phyloP scores from a whole-genome alignment of 2,329 filamentous ascomycete genomes.

The Ilyonectria mors-panacis region DNA sequence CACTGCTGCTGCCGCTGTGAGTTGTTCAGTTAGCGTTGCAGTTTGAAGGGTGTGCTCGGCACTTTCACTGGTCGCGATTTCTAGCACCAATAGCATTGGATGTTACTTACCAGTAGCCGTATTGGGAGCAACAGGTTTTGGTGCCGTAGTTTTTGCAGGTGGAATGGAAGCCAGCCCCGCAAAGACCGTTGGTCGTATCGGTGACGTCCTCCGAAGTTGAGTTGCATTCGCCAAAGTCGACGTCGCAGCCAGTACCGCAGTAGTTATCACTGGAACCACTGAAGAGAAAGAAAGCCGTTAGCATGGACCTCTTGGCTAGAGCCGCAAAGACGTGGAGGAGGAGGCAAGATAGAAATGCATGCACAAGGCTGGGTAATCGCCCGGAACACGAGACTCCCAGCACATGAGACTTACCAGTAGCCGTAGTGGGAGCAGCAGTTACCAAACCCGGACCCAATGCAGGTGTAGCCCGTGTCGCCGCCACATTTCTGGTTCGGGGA shows the following conservation, averaged over 20 bases:
- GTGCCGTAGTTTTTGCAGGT: constrained; percentile 51
- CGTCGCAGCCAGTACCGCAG: constrained; percentile 58
- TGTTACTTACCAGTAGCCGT: constrained; percentile 53
- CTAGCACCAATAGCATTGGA: neutral
- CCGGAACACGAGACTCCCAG: neutral
- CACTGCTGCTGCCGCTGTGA: constrained; percentile 46
- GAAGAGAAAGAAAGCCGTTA: constrained; percentile 32
- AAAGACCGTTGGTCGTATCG: constrained; percentile 56
- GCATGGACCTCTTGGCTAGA: neutral
- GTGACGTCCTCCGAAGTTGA: constrained; percentile 39
- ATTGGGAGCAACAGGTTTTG: constrained; percentile 55
- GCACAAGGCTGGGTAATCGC: constrained; percentile 7
- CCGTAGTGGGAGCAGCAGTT: constrained; percentile 60
- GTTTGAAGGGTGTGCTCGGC: neutral
- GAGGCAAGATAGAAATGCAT: neutral
- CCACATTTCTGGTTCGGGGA: constrained; percentile 57
- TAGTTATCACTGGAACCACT: constrained; percentile 52
- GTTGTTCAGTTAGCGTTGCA: constrained; percentile 14
- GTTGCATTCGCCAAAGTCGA: constrained; percentile 54
- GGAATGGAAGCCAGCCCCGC: constrained; percentile 50
- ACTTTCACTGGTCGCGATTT: neutral
- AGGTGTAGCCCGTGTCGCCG: constrained; percentile 53
- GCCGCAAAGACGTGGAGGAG: neutral
- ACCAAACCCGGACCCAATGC: constrained; percentile 54
- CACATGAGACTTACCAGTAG: constrained; percentile 53